These are phyloP conservation scores for Fusarium albosuccineum DNA, from an alignment of 2,329 filamentous ascomycete genomes.

Conservation along the genomic window DNA sequence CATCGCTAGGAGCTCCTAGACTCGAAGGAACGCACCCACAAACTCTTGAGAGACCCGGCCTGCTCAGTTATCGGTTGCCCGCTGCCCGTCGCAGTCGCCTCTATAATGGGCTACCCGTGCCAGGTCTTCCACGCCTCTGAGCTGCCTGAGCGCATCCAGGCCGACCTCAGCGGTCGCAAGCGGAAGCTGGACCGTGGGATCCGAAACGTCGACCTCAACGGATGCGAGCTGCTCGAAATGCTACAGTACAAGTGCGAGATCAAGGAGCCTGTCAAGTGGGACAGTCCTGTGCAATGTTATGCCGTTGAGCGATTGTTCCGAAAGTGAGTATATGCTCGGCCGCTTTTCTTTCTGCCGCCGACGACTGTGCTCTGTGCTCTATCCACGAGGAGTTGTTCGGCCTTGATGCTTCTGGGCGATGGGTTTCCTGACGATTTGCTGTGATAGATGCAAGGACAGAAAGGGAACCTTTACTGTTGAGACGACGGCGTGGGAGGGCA, in stretches of 20 bases:
- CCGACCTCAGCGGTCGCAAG: slow-evolving; percentile 61
- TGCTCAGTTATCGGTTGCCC: neutral
- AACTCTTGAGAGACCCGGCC: neutral
- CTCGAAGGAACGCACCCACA: neutral
- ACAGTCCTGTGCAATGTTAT: slow-evolving; percentile 67
- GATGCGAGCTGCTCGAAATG: slow-evolving; percentile 70
- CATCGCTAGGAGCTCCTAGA: slow-evolving; percentile 40
- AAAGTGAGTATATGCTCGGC: slow-evolving; percentile 58
- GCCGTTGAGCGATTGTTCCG: slow-evolving; percentile 72
- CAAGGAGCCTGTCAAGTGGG: slow-evolving; percentile 58
- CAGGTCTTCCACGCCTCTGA: slow-evolving; percentile 66
- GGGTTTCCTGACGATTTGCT: slow-evolving; percentile 13
- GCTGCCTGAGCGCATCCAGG: slow-evolving; percentile 64
- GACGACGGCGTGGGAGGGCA: slow-evolving; percentile 73
- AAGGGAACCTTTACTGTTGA: slow-evolving; percentile 71
- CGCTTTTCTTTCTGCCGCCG: neutral
- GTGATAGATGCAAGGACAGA: slow-evolving; percentile 68
- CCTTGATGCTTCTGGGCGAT: slow-evolving; percentile 3
- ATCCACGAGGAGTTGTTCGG: neutral
- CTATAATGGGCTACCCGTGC: slow-evolving; percentile 70
- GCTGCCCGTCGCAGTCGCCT: neutral
- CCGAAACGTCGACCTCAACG: slow-evolving; percentile 62
- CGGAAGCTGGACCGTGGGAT: slow-evolving; percentile 62
- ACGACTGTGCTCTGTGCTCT: neutral
- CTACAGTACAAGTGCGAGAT: slow-evolving; percentile 73